Evolutionary conservation across 2,329 filamentous ascomycete species (phyloP), one percentile per base, ranked within the genome.

Genomic region (Macrophomina pseudophaseolina): DNA sequence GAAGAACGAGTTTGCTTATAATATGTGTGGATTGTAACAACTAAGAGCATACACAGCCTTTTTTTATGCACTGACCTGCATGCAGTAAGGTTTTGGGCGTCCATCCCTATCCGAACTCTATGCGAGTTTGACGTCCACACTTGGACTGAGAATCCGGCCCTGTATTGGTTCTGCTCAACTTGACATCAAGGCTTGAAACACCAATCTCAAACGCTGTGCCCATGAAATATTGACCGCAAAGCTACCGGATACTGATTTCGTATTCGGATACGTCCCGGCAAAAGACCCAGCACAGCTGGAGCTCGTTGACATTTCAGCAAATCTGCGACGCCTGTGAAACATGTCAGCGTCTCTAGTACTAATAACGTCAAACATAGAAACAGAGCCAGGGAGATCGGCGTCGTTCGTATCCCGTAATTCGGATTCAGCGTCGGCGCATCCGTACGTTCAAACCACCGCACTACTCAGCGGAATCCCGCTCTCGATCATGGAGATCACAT

Each of bases 191-290:
- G 48, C 48, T 8, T 14, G 18, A 51, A 51, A 51, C 48, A 11
- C 30, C 8, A 51, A 18, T 51, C 4, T 51, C 18, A 51, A 53
- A 35, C 49, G 35, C n/a, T 6, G 35, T 32, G 49, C 12, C 49
- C 49, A 44, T 53, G 49, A 4, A 30, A 35, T 53, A n/a, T 16
- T n/a, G 14, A 33, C 12, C 30, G 48, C 5, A 51, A 51, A 28
- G 18, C n/a, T n/a, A n/a, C n/a, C n/a, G n/a, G 18, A 30, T 28
- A 14, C 14, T 30, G 12, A 5, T 14, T 9, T 53, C 49, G 49
- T 53, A 53, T 53, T 53, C 49, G 49, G 49, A n/a, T 53, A 18
- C 28, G 14, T 33, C 35, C 49, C 35, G 49, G 49, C 12, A 53
- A n/a, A 3, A 9, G 5, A 12, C 30, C 4, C 23, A 53, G 49